phyloP scores from a whole-genome alignment of 805 yeast genomes.

The Myxozyma sirexii region DNA sequence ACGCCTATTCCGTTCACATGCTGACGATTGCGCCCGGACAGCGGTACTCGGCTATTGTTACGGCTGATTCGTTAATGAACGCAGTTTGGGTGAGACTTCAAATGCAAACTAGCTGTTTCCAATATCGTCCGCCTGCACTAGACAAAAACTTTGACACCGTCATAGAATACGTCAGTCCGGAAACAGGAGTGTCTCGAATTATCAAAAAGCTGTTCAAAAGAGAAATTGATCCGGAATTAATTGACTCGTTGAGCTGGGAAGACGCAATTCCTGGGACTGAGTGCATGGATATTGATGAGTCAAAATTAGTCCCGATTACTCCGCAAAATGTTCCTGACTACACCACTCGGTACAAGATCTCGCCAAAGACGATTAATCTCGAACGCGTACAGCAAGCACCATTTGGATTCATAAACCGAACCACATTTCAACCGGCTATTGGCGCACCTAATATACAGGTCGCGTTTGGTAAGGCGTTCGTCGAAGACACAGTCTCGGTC shows the following conservation, averaged over 20 bases:
- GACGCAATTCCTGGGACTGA: slow-evolving; percentile 14
- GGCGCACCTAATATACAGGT: slow-evolving; percentile 40
- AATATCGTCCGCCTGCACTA: slow-evolving; percentile 8
- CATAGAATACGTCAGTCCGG: background rate
- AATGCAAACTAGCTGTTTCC: slow-evolving; percentile 25
- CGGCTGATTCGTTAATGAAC: slow-evolving; percentile 13
- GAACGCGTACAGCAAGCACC: slow-evolving; percentile 27
- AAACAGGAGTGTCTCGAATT: background rate
- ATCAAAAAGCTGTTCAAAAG: background rate
- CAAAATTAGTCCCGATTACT: slow-evolving; percentile 7
- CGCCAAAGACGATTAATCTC: slow-evolving; percentile 15
- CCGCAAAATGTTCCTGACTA: slow-evolving; percentile 8
- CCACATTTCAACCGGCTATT: slow-evolving; percentile 35
- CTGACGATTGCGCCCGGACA: slow-evolving; percentile 29
- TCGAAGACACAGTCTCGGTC: slow-evolving; percentile 40
- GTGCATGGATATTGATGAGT: slow-evolving; percentile 14
- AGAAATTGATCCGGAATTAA: background rate
- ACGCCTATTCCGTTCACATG: background rate
- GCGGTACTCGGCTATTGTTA: slow-evolving; percentile 28
- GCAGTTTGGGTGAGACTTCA: slow-evolving; percentile 18
- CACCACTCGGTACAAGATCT: slow-evolving; percentile 6
- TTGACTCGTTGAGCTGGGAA: slow-evolving; percentile 9
- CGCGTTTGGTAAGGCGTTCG: slow-evolving; percentile 35
- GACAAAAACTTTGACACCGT: slow-evolving; percentile 11
- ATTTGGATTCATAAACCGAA: slow-evolving; percentile 40